Evolutionary conservation across 2,329 filamentous ascomycete species (phyloP).

Genomic region (Paraphaeosphaeria minitans): DNA sequence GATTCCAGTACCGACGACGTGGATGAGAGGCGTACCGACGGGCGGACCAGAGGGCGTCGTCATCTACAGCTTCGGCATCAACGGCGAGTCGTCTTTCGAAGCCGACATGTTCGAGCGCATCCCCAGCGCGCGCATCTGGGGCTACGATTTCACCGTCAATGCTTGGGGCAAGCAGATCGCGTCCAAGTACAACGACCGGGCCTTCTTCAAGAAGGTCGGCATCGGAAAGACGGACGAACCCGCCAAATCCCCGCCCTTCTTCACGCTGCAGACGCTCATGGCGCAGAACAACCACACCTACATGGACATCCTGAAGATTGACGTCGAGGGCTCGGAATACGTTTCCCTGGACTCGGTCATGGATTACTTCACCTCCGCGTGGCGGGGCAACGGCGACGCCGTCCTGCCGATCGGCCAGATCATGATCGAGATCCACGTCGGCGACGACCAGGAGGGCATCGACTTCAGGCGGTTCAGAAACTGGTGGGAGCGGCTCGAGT

Average conservation of each 20-base stretch:
- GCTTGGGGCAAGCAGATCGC: slow-evolving; percentile 40
- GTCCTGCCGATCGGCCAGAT: slow-evolving; percentile 41
- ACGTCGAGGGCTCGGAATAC: slow-evolving; percentile 42
- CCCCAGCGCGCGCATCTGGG: slow-evolving; percentile 39
- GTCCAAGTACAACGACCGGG: slow-evolving; percentile 17
- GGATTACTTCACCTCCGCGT: slow-evolving; percentile 31
- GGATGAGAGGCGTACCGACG: slow-evolving; percentile 14
- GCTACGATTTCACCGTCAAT: slow-evolving; percentile 40
- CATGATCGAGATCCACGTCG: slow-evolving; percentile 42
- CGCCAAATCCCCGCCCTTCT: slow-evolving; percentile 30
- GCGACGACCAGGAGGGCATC: slow-evolving; percentile 25
- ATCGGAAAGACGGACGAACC: slow-evolving; percentile 35
- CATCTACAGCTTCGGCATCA: slow-evolving; percentile 43
- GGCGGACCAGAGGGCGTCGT: slow-evolving; percentile 30
- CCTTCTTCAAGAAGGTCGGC: slow-evolving; percentile 39
- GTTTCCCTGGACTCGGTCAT: slow-evolving; percentile 37
- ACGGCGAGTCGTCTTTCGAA: slow-evolving; percentile 42
- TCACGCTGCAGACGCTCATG: slow-evolving; percentile 37
- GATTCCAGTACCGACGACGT: slow-evolving; percentile 23
- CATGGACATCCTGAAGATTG: slow-evolving; percentile 43
- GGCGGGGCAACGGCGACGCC: slow-evolving; percentile 23
- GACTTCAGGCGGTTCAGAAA: slow-evolving; percentile 34
- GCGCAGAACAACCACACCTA: slow-evolving; percentile 40
- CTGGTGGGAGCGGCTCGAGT: slow-evolving; percentile 44
- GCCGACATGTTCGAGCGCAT: slow-evolving; percentile 42